A percentile compares a stretch with the other conserved stretches of the same genome.
Conservation (phyloP, 2,329 filamentous ascomycete genomes). For the Penicillium corylophilum region DNA sequence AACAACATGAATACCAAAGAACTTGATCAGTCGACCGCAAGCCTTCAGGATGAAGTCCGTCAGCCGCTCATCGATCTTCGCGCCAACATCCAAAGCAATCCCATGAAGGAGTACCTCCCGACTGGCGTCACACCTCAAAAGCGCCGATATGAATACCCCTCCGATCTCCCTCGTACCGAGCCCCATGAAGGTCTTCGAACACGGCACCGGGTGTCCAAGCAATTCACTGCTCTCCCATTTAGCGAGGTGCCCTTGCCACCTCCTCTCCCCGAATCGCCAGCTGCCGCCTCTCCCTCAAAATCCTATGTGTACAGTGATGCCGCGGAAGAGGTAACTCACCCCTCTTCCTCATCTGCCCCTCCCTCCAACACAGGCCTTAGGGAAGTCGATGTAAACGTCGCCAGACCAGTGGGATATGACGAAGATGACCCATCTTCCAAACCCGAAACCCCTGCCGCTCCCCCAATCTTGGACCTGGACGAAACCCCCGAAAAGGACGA, state of each 20-base stretch:
- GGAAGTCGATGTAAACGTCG: conserved; percentile 54
- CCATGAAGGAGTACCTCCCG: conserved; percentile 74
- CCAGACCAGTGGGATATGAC: conserved; percentile 31
- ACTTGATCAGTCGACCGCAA: conserved; percentile 61
- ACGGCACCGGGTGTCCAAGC: conserved; percentile 46
- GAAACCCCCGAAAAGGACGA: conserved; percentile 23
- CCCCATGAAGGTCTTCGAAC: conserved; percentile 58
- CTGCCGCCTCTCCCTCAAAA: conserved; percentile 48
- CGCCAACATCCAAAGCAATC: conserved; percentile 62
- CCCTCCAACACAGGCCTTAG: conserved; percentile 47
- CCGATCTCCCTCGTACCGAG: conserved; percentile 73
- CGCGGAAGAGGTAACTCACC: conserved; percentile 36
- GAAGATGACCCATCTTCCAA: conserved; percentile 15
- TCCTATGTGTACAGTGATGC: conserved; percentile 54
- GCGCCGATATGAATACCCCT: conserved; percentile 76
- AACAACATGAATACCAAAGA: conserved; percentile 61
- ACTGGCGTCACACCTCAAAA: conserved; percentile 88
- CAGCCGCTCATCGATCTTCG: conserved; percentile 71
- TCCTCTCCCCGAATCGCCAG: conserved; percentile 22
- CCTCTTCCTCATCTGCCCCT: conserved; percentile 27
- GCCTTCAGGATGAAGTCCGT: conserved; percentile 60
- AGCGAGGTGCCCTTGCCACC: conserved; percentile 28
- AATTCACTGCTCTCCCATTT: conserved; percentile 32
- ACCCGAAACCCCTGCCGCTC: conserved; percentile 9
- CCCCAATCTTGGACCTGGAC: conserved; percentile 9